Evolutionary conservation across 306 rosid genomes (phyloP).

Genomic region (Quercus bicolor): DNA sequence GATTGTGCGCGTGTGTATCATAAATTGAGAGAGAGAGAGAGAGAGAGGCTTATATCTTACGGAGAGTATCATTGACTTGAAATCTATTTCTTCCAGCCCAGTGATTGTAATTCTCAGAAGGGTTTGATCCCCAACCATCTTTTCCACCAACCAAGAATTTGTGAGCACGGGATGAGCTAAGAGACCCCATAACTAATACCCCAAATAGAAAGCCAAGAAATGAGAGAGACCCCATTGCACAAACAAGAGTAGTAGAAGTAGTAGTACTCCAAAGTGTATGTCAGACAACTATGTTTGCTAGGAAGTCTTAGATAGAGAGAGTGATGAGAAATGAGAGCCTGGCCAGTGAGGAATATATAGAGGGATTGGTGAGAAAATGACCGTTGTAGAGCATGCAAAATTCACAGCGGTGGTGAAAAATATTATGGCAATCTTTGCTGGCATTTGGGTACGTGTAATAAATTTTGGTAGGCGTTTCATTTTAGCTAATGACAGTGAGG

Average conservation of each 20-base stretch:
- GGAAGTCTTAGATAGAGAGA: not conserved
- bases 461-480: constrained; percentile 8
- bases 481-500: too few relatives aligned
- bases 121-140: constrained; percentile 68
- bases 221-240: constrained; percentile 22
- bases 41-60: constrained; percentile 29
- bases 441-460: not conserved
- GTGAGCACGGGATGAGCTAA: constrained; percentile 24
- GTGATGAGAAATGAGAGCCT: not conserved
- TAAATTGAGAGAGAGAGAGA: not conserved
- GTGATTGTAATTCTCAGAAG: constrained; percentile 45
- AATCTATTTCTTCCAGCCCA: constrained; percentile 65
- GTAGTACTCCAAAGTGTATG: too few relatives aligned
- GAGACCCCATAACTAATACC: constrained; percentile 10
- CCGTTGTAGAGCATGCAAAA: constrained; percentile 39
- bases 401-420: not conserved
- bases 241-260: not conserved
- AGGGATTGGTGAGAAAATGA: constrained; percentile 10
- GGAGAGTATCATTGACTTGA: constrained; percentile 71
- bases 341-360: constrained; percentile 13
- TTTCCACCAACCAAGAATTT: constrained; percentile 54
- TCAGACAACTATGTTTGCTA: not conserved
- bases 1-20: not conserved
- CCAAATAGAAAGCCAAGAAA: constrained; percentile 16
- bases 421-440: not conserved